Percentiles rank a stretch among this genome's conserved stretches.
phyloP scores from a whole-genome alignment of 768 basidiomycete species.

The Hypholoma sublateritium region DNA sequence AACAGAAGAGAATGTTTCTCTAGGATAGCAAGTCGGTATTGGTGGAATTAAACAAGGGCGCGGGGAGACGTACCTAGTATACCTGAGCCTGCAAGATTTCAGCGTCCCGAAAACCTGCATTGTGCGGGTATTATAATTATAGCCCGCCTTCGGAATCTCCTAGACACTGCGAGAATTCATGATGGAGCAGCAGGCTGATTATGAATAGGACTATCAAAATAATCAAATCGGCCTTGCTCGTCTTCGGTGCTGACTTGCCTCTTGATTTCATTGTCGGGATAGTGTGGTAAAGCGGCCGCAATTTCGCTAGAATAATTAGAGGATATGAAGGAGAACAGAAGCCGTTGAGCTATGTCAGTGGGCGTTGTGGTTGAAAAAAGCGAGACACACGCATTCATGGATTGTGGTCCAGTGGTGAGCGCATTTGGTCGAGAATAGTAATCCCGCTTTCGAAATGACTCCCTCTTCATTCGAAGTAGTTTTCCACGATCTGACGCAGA shows the following conservation, averaged over 20 bases:
- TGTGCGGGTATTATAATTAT: slow-evolving; percentile 43
- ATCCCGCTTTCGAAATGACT: slow-evolving; percentile 73
- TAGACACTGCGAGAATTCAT: slow-evolving; percentile 56
- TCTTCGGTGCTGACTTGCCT: background rate
- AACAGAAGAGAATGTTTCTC: slow-evolving; percentile 49
- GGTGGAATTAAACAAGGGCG: background rate
- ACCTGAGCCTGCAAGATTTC: slow-evolving; percentile 29
- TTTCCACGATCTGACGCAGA: slow-evolving; percentile 52
- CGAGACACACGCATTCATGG: slow-evolving; percentile 48
- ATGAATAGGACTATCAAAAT: slow-evolving; percentile 58
- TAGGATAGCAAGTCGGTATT: background rate
- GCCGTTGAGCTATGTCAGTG: slow-evolving; percentile 42
- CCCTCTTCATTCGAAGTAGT: slow-evolving; percentile 77
- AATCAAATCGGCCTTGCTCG: slow-evolving; percentile 22
- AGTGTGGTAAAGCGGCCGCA: slow-evolving; percentile 54
- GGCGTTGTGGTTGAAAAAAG: background rate
- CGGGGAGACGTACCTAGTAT: slow-evolving; percentile 29
- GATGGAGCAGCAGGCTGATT: slow-evolving; percentile 54
- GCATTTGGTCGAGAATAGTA: slow-evolving; percentile 58
- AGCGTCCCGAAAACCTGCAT: slow-evolving; percentile 36
- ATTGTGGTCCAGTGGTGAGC: slow-evolving; percentile 51
- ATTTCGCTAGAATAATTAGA: slow-evolving; percentile 59
- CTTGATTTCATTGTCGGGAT: slow-evolving; percentile 27
- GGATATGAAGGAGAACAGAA: slow-evolving; percentile 52
- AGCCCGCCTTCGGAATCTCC: slow-evolving; percentile 58